Base-by-base conservation (phyloP, 1,284 basidiomycete genomes). In the Papiliotrema terrestris region DNA sequence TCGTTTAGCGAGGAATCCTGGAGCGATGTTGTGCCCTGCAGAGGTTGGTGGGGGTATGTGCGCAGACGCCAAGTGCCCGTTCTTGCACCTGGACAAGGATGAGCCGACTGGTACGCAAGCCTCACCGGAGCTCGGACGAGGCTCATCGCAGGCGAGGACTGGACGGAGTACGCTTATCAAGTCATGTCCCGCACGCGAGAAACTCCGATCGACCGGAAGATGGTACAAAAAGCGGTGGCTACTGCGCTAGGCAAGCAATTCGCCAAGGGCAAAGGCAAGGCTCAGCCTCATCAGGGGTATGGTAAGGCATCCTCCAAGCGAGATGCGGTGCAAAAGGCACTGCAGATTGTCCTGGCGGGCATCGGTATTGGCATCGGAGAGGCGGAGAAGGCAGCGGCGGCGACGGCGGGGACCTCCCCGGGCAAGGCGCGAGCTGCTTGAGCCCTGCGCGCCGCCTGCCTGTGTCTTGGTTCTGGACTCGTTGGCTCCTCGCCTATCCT, bases 11-110 rank as follows among this genome's bases (percentile, higher is more conserved):
- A 37, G 45, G 19, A 60, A 69, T 26, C 65, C 68, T 3, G 39
- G 51, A 19, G 56, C 57, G 13, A 49, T 59, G 23, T 55, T 71
- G 19, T 74, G 72, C 41, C 50, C 52, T 19, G 67, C 66, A 20
- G 72, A 74, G 57, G 63, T 58, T 1, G 64, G 55, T 2, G 72
- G 72, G 6, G 72, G 72, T 20, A 59, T 48, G 19, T 74, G 72
- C 49, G 68, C 69, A 35, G 67, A 74, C 52, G 44, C 56, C 25
- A 56, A 36, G 11, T 74, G 72, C 49, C 43, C 51, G 25, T 67
- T 65, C 48, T 25, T 73, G 8, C 72, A 74, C 46, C 57, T 73
- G 13, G 45, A 44, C n/a, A 63, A 61, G 14, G 29, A 60, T 8
- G 51, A 58, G 26, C 65, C 68, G 15, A 67, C 59, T 58, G 69